Conservation (phyloP, 495 filamentous ascomycete species). For the Podospora appendiculata region DNA sequence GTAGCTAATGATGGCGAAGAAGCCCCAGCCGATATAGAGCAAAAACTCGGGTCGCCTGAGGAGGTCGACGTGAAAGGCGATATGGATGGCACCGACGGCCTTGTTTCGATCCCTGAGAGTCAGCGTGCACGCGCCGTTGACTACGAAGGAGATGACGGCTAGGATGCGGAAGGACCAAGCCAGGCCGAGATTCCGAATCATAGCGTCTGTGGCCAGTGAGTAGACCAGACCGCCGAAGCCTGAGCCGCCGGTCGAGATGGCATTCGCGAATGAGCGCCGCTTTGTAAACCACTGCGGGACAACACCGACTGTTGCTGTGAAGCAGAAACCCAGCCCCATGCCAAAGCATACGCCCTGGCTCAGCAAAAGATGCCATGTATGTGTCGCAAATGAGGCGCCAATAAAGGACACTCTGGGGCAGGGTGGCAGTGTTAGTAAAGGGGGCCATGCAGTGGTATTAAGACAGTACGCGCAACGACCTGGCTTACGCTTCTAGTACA, state of each 20-base stretch:
- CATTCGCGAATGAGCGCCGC: slow-evolving; percentile 62
- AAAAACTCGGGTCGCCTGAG: slow-evolving; percentile 55
- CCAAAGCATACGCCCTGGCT: slow-evolving; percentile 73
- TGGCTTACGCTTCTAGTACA: slow-evolving; percentile 46
- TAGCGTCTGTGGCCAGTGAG: slow-evolving; percentile 46
- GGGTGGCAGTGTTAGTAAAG: not conserved
- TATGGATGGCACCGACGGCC: slow-evolving; percentile 52
- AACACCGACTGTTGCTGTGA: slow-evolving; percentile 62
- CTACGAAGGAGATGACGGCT: slow-evolving; percentile 50
- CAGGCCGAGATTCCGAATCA: slow-evolving; percentile 53
- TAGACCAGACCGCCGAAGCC: slow-evolving; percentile 67
- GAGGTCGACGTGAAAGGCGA: slow-evolving; percentile 55
- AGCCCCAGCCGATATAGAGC: slow-evolving; percentile 59
- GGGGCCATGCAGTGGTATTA: not conserved
- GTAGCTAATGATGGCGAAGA: slow-evolving; percentile 66
- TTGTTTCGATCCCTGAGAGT: slow-evolving; percentile 63
- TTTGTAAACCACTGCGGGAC: slow-evolving; percentile 74
- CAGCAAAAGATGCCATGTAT: slow-evolving; percentile 68
- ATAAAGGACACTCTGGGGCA: slow-evolving; percentile 46
- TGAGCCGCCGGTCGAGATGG: slow-evolving; percentile 63
- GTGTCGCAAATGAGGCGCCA: slow-evolving; percentile 57
- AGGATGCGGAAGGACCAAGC: slow-evolving; percentile 64
- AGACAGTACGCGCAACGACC: not conserved
- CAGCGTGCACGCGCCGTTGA: slow-evolving; percentile 49
- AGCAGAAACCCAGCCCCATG: slow-evolving; percentile 67